Percentiles rank a stretch among this genome's conserved stretches.
These are phyloP conservation scores for Xanthoconium separans DNA, from an alignment of 1,284 basidiomycete genomes.

Conservation along the genomic window DNA sequence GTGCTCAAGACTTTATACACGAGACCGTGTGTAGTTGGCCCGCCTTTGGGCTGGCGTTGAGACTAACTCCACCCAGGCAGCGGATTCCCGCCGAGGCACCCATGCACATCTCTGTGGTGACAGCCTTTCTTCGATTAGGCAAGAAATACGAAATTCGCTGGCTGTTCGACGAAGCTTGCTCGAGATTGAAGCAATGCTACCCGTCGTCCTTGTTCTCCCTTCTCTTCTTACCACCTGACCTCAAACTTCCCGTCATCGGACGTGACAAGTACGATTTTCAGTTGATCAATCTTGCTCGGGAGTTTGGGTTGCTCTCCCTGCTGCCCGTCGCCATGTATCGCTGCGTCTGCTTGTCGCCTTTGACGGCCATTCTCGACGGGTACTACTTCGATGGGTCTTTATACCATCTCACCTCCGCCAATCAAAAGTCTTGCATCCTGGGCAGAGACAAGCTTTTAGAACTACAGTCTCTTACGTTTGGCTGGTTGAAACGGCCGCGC, in stretches of 20 bases:
- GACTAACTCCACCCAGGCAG: slow-evolving; percentile 19
- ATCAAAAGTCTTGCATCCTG: slow-evolving; percentile 29
- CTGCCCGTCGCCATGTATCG: slow-evolving; percentile 29
- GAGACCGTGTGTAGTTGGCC: slow-evolving; percentile 24
- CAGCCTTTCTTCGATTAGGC: slow-evolving; percentile 26
- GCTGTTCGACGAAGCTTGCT: slow-evolving; percentile 26
- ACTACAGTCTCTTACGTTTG: slow-evolving; percentile 20
- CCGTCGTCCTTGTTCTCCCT: slow-evolving; percentile 28
- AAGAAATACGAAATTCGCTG: slow-evolving; percentile 29
- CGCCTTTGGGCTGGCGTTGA: slow-evolving; percentile 1
- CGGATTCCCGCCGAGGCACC: slow-evolving; percentile 19
- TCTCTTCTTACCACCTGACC: slow-evolving; percentile 23
- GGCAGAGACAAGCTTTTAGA: slow-evolving; percentile 27
- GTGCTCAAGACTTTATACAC: slow-evolving; percentile 26
- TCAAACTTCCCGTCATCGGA: slow-evolving; percentile 19
- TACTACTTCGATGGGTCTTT: slow-evolving; percentile 20
- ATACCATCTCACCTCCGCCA: slow-evolving; percentile 18
- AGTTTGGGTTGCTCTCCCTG: slow-evolving; percentile 23
- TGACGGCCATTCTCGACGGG: slow-evolving; percentile 24
- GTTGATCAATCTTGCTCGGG: slow-evolving; percentile 26
- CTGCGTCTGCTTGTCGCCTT: slow-evolving; percentile 20
- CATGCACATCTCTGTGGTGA: slow-evolving; percentile 21
- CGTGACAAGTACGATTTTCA: slow-evolving; percentile 29
- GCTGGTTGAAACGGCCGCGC: slow-evolving; percentile 17
- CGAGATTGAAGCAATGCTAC: slow-evolving; percentile 23